phyloP scores from a whole-genome alignment of 768 basidiomycete species.

The Naematelia encephala region DNA sequence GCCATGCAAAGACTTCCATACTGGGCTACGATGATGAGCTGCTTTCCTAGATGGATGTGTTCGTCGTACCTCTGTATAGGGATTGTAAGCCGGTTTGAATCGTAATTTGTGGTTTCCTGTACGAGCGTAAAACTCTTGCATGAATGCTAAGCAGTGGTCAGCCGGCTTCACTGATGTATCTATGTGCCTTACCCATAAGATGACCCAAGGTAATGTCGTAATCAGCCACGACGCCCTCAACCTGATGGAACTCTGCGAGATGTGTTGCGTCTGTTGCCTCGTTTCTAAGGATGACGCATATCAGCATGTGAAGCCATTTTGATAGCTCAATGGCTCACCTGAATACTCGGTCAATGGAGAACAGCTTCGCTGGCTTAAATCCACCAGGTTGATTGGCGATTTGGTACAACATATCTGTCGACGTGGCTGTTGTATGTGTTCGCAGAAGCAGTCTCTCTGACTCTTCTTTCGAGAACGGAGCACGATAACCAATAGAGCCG shows the following conservation, averaged over 20 bases:
- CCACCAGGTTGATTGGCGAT: conserved; percentile 75
- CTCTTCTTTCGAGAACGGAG: conserved; percentile 91
- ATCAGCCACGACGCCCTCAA: conserved; percentile 99
- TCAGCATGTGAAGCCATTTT: not conserved
- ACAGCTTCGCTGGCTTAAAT: conserved; percentile 87
- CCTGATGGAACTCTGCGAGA: conserved; percentile 98
- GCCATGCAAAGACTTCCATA: conserved; percentile 97
- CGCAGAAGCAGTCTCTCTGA: conserved; percentile 86
- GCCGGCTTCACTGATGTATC: not conserved
- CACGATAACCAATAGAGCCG: conserved; percentile 93
- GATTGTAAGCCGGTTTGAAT: conserved; percentile 99
- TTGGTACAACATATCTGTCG: conserved; percentile 88
- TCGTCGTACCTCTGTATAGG: conserved; percentile 78
- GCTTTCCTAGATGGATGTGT: not conserved
- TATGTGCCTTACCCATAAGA: conserved; percentile 68
- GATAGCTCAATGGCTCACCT: conserved; percentile 40
- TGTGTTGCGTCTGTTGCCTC: conserved; percentile 99
- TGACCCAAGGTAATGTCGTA: conserved; percentile 86
- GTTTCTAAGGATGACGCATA: conserved; percentile 57
- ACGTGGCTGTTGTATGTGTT: conserved; percentile 95
- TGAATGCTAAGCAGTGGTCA: conserved; percentile 66
- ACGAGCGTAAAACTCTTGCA: conserved; percentile 96
- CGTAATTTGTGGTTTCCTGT: conserved; percentile 91
- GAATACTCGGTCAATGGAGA: conserved; percentile 98
- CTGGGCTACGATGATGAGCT: conserved; percentile 30